Base-by-base conservation (phyloP, 75 land plant genomes). In the Gnetum montanum region DNA sequence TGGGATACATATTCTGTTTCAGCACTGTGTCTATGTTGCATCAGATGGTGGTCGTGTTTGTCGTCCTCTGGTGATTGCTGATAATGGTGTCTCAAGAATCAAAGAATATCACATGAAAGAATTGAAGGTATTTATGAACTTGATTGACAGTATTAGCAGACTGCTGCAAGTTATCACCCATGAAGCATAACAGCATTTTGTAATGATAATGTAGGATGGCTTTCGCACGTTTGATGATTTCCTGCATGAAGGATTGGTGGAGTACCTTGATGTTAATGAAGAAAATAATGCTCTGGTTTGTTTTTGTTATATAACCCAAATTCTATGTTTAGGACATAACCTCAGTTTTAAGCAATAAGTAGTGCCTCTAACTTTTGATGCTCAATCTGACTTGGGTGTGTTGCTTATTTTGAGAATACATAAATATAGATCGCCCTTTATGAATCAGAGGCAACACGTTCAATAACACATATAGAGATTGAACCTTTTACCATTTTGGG, bases 31-130 rank as follows among this genome's bases (percentile, higher is more conserved):
- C 33, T 84, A 95, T 34, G 71, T 95, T 60, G 92, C 99, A 64
- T 90, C 99, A 24, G 99, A 95, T 82, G 96, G 97, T 31, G 99
- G 99, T 33, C 92, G 99, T 26, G 99, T 95, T 51, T 95, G 99
- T 64, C 84, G 99, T 49, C 99, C 99, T 43, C 70, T 95, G 47
- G 92, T 95, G 6, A 95, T 95, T 63, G 99, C 87, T 59, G 97
- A 95, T 51, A 81, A 80, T 18, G 99, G 99, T 2, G 54, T 83
- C n/a, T 86, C 99, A 12, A 78, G 92, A 61, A 67, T 95, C 35
- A 90, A 90, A 57, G 92, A 95, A 52, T 76, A 84, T 67, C 99
- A 95, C 58, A 95, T 95, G 99, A 86, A 76, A 62, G 97, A 90
- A 59, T 73, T 95, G 63, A 58, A 47, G 84, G 98, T 89, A 45